These are phyloP conservation scores for Phytophthora constricta DNA, from an alignment of 352 stramenopile species.

Conservation along the genomic window DNA sequence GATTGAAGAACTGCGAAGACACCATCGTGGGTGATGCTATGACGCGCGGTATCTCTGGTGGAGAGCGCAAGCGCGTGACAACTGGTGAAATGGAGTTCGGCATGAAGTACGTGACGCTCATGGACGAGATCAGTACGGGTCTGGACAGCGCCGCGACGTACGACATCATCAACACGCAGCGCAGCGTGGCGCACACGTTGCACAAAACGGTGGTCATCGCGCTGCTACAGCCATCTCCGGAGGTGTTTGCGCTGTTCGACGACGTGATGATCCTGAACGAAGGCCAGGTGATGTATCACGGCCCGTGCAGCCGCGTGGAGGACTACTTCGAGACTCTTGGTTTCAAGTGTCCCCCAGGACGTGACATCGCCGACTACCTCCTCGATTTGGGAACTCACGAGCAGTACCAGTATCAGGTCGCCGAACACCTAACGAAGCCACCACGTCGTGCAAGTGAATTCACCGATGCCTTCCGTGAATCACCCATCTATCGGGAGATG, in stretches of 20 bases:
- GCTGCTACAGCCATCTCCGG: constrained; percentile 87
- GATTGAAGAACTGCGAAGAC: constrained; percentile 38
- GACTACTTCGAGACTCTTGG: constrained; percentile 46
- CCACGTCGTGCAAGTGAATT: constrained; percentile 29
- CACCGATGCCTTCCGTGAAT: constrained; percentile 40
- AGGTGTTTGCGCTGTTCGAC: constrained; percentile 90
- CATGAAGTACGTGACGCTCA: constrained; percentile 70
- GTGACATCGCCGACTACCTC: constrained; percentile 27
- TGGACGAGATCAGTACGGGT: constrained; percentile 94
- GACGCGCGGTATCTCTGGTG: constrained; percentile 60
- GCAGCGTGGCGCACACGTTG: constrained; percentile 20
- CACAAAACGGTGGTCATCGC: constrained; percentile 58
- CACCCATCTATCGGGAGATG: constrained; percentile 35
- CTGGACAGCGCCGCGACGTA: constrained; percentile 74
- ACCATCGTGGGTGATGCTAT: constrained; percentile 57
- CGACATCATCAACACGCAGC: constrained; percentile 42
- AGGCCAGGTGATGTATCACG: constrained; percentile 84
- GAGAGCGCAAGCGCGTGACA: constrained; percentile 65
- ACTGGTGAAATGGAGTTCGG: constrained; percentile 84
- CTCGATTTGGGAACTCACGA: constrained; percentile 15
- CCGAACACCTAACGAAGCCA: neutral
- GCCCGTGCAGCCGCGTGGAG: constrained; percentile 29
- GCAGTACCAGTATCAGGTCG: constrained; percentile 15
- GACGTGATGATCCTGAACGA: constrained; percentile 67
- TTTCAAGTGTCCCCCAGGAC: constrained; percentile 22